phyloP scores from a whole-genome alignment of 225 moss, liverwort and hornwort species.

The Physcomitrium patens region DNA sequence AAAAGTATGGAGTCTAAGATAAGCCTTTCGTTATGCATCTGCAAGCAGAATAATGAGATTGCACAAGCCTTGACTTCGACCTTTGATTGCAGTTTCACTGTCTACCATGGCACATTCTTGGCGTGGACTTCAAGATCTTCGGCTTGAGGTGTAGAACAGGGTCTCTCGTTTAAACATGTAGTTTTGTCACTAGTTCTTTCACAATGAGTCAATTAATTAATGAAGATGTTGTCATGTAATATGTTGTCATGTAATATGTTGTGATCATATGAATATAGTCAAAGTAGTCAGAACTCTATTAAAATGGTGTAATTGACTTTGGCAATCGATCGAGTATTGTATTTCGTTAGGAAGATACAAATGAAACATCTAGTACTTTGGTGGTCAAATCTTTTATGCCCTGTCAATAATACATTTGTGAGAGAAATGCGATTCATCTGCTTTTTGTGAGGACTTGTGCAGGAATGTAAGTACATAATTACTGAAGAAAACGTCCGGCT shows the following conservation, averaged over 20 bases:
- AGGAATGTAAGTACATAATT: constrained; percentile 59
- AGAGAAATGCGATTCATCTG: background rate
- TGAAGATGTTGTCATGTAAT: too few relatives aligned
- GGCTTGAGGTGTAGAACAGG: constrained; percentile 56
- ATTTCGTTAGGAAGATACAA: too few relatives aligned
- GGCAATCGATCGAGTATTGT: background rate
- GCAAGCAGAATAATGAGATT: background rate
- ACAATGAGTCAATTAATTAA: too few relatives aligned
- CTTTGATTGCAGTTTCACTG: constrained; percentile 46
- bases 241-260: too few relatives aligned
- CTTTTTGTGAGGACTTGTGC: constrained; percentile 19
- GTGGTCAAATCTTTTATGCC: background rate
- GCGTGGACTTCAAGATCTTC: constrained; percentile 59
- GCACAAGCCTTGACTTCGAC: constrained; percentile 1
- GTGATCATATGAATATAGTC: too few relatives aligned
- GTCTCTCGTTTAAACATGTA: background rate
- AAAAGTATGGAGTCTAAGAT: too few relatives aligned
- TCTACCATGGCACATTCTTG: constrained; percentile 48
- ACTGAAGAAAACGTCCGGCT: constrained; percentile 38
- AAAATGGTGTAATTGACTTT: background rate
- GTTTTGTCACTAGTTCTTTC: too few relatives aligned
- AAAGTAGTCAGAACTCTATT: too few relatives aligned
- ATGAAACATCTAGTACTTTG: background rate
- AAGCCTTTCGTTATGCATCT: background rate
- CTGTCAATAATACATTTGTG: background rate